phyloP scores from a whole-genome alignment of 208 protist species.

The Leishmania amazonensis region DNA sequence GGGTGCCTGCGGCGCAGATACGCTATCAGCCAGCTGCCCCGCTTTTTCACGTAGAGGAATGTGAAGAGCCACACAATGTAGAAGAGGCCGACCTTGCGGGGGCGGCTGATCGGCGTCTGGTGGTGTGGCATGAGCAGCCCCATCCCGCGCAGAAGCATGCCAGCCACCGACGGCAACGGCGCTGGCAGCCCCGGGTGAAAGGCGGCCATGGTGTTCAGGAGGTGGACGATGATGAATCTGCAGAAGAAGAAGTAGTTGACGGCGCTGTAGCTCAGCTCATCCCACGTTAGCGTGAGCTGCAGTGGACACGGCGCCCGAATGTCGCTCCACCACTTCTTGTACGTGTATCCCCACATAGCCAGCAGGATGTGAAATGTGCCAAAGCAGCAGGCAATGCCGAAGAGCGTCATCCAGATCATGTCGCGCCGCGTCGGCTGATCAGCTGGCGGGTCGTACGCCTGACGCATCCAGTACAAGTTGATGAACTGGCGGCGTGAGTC shows the following conservation, averaged over 20 bases:
- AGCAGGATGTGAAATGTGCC: conserved; percentile 47
- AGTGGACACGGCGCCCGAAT: conserved; percentile 46
- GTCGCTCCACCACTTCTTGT: conserved; percentile 46
- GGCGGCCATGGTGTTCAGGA: conserved; percentile 55
- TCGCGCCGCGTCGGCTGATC: conserved; percentile 20
- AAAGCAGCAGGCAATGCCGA: conserved; percentile 31
- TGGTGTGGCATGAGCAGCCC: conserved; percentile 69
- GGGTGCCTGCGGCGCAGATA: conserved; percentile 20
- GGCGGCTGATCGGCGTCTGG: conserved; percentile 16
- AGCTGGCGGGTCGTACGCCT: conserved; percentile 34
- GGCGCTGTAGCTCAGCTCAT: conserved; percentile 65
- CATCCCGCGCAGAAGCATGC: conserved; percentile 53
- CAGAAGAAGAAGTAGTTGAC: conserved; percentile 67
- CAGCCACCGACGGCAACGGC: conserved; percentile 51
- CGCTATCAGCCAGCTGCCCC: conserved; percentile 4
- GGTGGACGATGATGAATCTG: conserved; percentile 38
- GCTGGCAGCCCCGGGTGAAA: conserved; percentile 60
- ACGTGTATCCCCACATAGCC: conserved; percentile 36
- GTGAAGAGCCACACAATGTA: conserved; percentile 31
- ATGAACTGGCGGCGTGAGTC: conserved; percentile 35
- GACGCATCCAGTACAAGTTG: conserved; percentile 35
- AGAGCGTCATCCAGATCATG: conserved; percentile 38
- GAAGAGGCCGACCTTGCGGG: conserved; percentile 30
- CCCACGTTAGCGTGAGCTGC: conserved; percentile 58
- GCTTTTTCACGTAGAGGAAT: conserved; percentile 15